These are phyloP conservation scores for Lodderomyces elongisporus DNA, from an alignment of 1,139 yeast genomes.

Conservation along the genomic window DNA sequence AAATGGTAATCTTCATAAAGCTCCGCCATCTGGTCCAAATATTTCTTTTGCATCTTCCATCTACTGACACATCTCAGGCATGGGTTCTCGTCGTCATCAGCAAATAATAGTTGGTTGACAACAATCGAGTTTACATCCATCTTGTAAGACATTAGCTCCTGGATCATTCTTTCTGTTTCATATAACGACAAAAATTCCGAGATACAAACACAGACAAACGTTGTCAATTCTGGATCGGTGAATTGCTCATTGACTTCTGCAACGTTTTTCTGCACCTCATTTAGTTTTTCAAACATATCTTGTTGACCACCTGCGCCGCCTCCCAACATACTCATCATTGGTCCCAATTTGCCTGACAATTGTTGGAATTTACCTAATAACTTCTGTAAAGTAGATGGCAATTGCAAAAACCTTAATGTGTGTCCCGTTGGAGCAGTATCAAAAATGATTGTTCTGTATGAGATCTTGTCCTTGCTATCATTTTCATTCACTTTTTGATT, in stretches of 20 bases:
- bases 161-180: constrained; percentile 96
- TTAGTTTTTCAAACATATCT: constrained; percentile 77
- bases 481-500: constrained; percentile 46
- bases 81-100: constrained; percentile 60
- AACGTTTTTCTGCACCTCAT: constrained; percentile 77
- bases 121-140: constrained; percentile 96
- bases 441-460: constrained; percentile 83
- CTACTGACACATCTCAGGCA: constrained; percentile 91
- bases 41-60: constrained; percentile 94
- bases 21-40: constrained; percentile 90
- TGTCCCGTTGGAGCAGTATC: constrained; percentile 99
- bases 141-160: constrained; percentile 87
- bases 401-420: constrained; percentile 86
- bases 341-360: constrained; percentile 82
- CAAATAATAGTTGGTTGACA: constrained; percentile 87
- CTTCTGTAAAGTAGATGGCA: constrained; percentile 87
- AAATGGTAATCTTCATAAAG: constrained; percentile 92
- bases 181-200: constrained; percentile 92
- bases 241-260: constrained; percentile 89
- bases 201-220: constrained; percentile 95
- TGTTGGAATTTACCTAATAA: constrained; percentile 82
- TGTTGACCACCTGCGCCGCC: constrained; percentile 72
- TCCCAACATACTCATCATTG: constrained; percentile 75
- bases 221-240: constrained; percentile 92
- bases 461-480: constrained; percentile 22